A percentile compares a stretch with the other conserved stretches of the same genome.
These are phyloP conservation scores for Acanthamoeba lenticulata DNA, from an alignment of 208 protist species.

Conservation along the genomic window DNA sequence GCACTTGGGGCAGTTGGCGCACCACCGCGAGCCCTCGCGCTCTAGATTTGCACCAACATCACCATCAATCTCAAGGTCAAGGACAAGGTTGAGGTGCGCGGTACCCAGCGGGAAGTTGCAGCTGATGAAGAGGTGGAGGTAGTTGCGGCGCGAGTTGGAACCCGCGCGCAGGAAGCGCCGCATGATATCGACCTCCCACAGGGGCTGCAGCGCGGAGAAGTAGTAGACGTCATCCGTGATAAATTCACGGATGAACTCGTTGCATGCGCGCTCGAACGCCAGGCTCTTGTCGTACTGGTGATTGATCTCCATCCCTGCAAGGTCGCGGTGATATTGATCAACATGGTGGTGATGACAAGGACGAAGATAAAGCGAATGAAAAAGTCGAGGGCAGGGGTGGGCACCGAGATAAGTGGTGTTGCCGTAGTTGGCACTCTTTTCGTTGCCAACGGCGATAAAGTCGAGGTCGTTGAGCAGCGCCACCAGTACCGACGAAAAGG, in stretches of 20 bases:
- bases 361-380: no score
- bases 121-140: conserved; percentile 39
- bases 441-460: conserved; percentile 49
- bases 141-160: conserved; percentile 20
- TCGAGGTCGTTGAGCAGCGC: background rate
- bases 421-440: conserved; percentile 37
- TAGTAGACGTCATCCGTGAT: conserved; percentile 33
- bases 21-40: conserved; percentile 27
- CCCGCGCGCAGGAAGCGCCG: background rate
- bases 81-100: background rate
- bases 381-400: no score
- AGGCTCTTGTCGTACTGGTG: conserved; percentile 52
- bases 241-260: background rate
- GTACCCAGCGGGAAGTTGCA: conserved; percentile 11
- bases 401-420: conserved; percentile 23
- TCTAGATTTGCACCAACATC: background rate
- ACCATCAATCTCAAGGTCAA: background rate
- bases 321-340: background rate
- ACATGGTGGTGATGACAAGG: background rate
- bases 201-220: background rate
- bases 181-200: conserved; percentile 58
- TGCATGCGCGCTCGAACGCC: conserved; percentile 21
- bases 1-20: conserved; percentile 26
- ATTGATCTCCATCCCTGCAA: conserved; percentile 24
- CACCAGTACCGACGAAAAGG: background rate